A percentile compares a stretch with the other conserved stretches of the same genome.
phyloP scores from a whole-genome alignment of 2,329 filamentous ascomycete genomes.

The Sporothrix phasma region DNA sequence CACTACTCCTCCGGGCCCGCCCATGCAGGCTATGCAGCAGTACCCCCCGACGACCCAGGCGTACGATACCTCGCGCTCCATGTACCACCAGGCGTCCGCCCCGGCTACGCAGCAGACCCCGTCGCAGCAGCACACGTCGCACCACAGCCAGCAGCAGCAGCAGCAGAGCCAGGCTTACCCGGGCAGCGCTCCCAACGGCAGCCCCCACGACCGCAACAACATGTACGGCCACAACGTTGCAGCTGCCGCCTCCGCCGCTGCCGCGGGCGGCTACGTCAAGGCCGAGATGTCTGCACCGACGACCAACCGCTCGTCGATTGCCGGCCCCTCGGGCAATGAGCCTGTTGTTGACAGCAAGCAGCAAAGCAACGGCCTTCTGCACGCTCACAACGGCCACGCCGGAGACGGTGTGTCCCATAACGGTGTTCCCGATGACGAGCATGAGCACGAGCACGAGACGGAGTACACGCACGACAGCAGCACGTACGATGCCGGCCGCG shows the following conservation, averaged over 20 bases:
- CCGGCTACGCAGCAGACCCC: constrained; percentile 59
- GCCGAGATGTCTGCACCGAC: constrained; percentile 76
- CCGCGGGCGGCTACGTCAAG: constrained; percentile 56
- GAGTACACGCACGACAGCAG: constrained; percentile 83
- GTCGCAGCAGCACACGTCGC: constrained; percentile 53
- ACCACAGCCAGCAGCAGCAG: constrained; percentile 39
- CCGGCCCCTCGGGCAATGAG: constrained; percentile 47
- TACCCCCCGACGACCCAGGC: constrained; percentile 60
- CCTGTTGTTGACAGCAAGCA: constrained; percentile 54
- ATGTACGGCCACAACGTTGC: constrained; percentile 52
- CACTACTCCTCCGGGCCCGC: constrained; percentile 73
- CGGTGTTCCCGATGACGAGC: constrained; percentile 50
- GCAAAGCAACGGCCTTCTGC: constrained; percentile 54
- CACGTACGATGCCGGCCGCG: constrained; percentile 61
- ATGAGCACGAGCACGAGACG: constrained; percentile 62
- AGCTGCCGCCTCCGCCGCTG: constrained; percentile 11
- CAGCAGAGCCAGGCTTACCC: constrained; percentile 53
- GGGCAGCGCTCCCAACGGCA: constrained; percentile 53
- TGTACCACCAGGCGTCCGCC: constrained; percentile 65
- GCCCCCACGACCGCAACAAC: constrained; percentile 45
- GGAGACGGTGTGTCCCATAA: constrained; percentile 44
- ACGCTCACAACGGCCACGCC: constrained; percentile 40
- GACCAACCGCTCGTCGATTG: constrained; percentile 48
- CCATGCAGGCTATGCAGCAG: constrained; percentile 66
- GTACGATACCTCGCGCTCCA: constrained; percentile 67